Evolutionary conservation across 805 yeast genomes (phyloP).

Genomic region (Yarrowia bubula): DNA sequence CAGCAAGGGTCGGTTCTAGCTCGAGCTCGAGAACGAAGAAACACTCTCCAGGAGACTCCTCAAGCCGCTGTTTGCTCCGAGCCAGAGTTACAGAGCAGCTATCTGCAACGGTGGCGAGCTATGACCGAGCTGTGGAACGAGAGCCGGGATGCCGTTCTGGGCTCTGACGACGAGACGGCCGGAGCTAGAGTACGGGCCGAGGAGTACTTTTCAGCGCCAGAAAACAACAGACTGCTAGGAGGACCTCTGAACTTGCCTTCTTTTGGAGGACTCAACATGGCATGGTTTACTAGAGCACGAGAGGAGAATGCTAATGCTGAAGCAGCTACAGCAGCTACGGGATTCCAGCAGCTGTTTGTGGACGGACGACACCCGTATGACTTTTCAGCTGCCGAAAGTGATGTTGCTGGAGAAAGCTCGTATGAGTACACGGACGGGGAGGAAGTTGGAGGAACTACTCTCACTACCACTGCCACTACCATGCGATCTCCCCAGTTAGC

Average conservation of each 20-base stretch:
- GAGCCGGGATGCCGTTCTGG: constrained; percentile 13
- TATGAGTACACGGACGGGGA: constrained; percentile 6
- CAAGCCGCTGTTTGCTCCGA: neutral
- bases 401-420: constrained; percentile 1
- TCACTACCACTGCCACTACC: neutral
- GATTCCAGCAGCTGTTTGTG: constrained; percentile 21
- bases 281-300: constrained; percentile 2
- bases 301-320: constrained; percentile 4
- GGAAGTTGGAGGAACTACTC: neutral
- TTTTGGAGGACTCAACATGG: constrained; percentile 16
- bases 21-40: constrained; percentile 2
- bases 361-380: constrained; percentile 18
- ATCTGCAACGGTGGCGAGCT: constrained; percentile 23
- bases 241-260: constrained; percentile 20
- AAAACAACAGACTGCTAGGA: neutral
- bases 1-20: constrained; percentile 18
- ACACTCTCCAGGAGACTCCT: constrained; percentile 1
- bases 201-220: constrained; percentile 17
- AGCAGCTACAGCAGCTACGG: constrained; percentile 3
- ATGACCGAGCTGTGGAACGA: constrained; percentile 10
- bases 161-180: constrained; percentile 20
- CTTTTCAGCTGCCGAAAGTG: constrained; percentile 24
- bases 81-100: constrained; percentile 17
- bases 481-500: constrained; percentile 31
- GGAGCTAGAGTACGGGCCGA: neutral